These are phyloP conservation scores for Hexamita inflata DNA, from an alignment of 208 protist genomes.

Conservation along the genomic window DNA sequence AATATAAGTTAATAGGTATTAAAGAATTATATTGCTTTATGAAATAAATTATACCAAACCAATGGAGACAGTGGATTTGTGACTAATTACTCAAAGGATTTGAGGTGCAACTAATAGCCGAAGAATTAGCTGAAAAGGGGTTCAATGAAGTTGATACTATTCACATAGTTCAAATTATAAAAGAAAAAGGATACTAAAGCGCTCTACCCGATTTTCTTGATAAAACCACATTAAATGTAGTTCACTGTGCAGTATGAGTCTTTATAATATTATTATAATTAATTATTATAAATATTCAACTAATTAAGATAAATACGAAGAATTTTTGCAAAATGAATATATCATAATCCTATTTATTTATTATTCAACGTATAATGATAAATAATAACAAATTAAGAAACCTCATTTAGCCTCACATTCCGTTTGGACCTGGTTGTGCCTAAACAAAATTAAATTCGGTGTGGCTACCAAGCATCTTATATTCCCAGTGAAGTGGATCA, in stretches of 20 bases:
- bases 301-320: no score
- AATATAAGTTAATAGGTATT: constrained; percentile 8
- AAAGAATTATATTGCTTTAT: constrained; percentile 22
- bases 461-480: not conserved
- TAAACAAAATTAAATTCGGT: constrained; percentile 16
- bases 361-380: no score
- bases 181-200: not conserved
- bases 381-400: no score
- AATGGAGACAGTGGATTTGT: constrained; percentile 26
- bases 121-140: not conserved
- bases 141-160: not conserved
- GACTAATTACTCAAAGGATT: not conserved
- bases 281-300: no score
- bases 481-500: constrained; percentile 10
- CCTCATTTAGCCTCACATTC: no score
- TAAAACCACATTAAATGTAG: not conserved
- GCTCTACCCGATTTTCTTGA: constrained; percentile 24
- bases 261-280: no score
- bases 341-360: no score
- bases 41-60: constrained; percentile 11
- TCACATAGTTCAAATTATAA: not conserved
- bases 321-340: no score
- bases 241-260: not conserved
- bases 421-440: no score
- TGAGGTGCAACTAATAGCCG: not conserved